Evolutionary conservation across 352 stramenopile species (phyloP), one percentile per base, ranked within the genome.

Genomic region (Blastocystis sp.): DNA sequence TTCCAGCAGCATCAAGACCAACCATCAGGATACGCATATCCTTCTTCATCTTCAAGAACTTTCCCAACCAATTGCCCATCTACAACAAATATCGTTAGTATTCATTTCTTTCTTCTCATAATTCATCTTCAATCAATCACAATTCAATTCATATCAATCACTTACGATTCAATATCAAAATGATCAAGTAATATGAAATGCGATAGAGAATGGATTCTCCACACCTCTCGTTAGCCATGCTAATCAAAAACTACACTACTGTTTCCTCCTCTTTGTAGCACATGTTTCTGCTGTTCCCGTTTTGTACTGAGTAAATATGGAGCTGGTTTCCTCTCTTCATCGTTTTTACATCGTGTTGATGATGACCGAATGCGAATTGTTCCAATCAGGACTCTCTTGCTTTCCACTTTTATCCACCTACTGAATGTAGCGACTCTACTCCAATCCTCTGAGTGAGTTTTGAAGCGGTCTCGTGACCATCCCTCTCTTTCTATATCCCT

Each of bases 1-100:
- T 98, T 88, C 94, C 94, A 27, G 94, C 95, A 29, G 92, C 93
- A 89, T 97, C 94, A n/a, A 96, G 90, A 11, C 92, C 92, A n/a
- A 95, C 90, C 89, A 97, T 96, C 64, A 97, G 87, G 84, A 96
- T 94, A 71, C 92, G 89, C 90, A 93, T 94, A 87, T 94, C 91
- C 87, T 94, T 93, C 89, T 94, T 94, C 51, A 65, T 71, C 71
- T 84, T 84, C 4, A 84, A 27, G 51, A 84, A 84, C 46, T 40
- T 65, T 71, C 51, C 51, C 7, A 84, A 40, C 71, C 71, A 84
- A 54, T 65, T 71, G 24, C 71, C 71, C 71, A 84, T 84, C 64
- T 76, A 76, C 24, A 57, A n/a, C 51, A 76, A 51, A 76, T 6
- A 9, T n/a, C n/a, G n/a, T n/a, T n/a, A n/a, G n/a, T n/a, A n/a